phyloP scores from a whole-genome alignment of 169 alveolate species.

The Eimeria praecox region DNA sequence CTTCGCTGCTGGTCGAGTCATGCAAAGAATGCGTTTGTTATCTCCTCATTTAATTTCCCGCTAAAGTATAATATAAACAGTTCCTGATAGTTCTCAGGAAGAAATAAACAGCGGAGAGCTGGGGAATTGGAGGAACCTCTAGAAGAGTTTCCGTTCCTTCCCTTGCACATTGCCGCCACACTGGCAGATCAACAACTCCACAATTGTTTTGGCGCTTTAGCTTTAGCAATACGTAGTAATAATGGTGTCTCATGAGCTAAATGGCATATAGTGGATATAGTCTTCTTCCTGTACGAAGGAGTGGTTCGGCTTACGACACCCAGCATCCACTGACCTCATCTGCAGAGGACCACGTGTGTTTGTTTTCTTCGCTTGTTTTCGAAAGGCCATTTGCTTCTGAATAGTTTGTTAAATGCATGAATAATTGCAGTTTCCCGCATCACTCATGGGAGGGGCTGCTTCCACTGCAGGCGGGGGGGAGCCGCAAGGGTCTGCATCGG shows the following conservation, averaged over 20 bases:
- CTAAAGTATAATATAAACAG: neutral
- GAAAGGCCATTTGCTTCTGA: neutral
- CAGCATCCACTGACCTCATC: neutral
- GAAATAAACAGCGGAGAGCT: neutral
- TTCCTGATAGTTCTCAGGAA: neutral
- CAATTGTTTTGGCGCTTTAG: neutral
- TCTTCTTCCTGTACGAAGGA: neutral
- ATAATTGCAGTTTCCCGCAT: neutral
- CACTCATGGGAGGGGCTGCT: constrained; percentile 51
- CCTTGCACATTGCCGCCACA: neutral
- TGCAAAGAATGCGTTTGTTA: neutral
- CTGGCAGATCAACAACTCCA: neutral
- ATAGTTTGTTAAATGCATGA: neutral
- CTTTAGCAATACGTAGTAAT: neutral
- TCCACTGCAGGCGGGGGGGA: constrained; percentile 47
- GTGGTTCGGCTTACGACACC: neutral
- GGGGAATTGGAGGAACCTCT: neutral
- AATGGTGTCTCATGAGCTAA: neutral
- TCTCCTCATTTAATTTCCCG: neutral
- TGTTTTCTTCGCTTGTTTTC: neutral
- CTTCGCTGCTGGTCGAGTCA: neutral
- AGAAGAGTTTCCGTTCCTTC: neutral
- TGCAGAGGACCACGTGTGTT: neutral
- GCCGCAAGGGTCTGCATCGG: neutral
- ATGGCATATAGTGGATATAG: no score